phyloP scores from a whole-genome alignment of 371 early-diverging fungal species.

The Mucor saturninus region DNA sequence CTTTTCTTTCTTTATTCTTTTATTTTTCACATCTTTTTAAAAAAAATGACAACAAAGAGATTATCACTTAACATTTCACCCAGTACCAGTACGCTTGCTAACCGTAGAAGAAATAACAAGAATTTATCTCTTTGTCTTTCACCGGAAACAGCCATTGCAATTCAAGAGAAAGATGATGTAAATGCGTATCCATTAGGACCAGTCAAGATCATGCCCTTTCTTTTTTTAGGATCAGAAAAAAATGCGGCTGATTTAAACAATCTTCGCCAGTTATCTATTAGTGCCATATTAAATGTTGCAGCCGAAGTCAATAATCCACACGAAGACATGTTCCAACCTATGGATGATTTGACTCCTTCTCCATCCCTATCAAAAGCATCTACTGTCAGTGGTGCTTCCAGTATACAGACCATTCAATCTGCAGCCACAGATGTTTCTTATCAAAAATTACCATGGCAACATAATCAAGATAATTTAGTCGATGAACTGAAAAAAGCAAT shows the following conservation, averaged over 20 bases:
- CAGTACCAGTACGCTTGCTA: slow-evolving; percentile 12
- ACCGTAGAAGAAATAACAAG: slow-evolving; percentile 37
- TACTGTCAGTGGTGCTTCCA: slow-evolving; percentile 35
- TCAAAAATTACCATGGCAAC: slow-evolving; percentile 79
- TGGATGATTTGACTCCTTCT: slow-evolving; percentile 35
- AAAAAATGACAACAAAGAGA: slow-evolving; percentile 13
- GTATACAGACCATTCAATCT: slow-evolving; percentile 20
- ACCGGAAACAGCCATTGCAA: slow-evolving; percentile 20
- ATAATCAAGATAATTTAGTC: slow-evolving; percentile 72
- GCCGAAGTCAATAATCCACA: slow-evolving; percentile 67
- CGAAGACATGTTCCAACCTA: slow-evolving; percentile 34
- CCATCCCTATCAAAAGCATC: slow-evolving; percentile 44
- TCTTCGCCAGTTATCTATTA: slow-evolving; percentile 53
- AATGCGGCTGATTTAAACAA: slow-evolving; percentile 57
- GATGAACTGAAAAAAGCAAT: slow-evolving; percentile 72
- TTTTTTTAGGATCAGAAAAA: slow-evolving; percentile 75
- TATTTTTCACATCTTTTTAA: not conserved
- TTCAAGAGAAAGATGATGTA: slow-evolving; percentile 17
- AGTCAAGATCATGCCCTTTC: slow-evolving; percentile 64
- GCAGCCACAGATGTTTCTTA: slow-evolving; percentile 26
- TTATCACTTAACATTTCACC: slow-evolving; percentile 15
- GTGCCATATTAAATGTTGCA: slow-evolving; percentile 79
- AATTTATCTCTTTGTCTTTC: slow-evolving; percentile 41
- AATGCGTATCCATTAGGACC: slow-evolving; percentile 57
- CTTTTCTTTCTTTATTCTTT: not conserved